Evolutionary conservation across 2,329 filamentous ascomycete genomes (phyloP), one percentile per base, ranked within the genome.

Genomic region (Gaeumannomyces tritici): DNA sequence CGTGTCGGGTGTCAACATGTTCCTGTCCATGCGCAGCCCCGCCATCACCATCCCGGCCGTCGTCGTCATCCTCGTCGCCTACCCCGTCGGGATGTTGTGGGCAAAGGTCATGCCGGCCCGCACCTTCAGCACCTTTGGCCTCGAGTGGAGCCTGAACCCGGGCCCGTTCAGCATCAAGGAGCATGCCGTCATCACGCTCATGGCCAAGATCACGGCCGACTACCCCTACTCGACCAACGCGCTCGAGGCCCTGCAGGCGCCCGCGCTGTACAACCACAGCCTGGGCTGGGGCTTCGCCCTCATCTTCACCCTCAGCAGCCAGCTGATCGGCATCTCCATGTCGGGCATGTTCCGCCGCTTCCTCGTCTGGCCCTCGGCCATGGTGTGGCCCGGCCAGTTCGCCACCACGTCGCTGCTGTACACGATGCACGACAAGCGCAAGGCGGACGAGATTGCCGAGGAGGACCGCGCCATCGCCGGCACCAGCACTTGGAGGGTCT

Each of bases 191-290:
- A 88, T 89, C 63, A 83, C 86, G 24, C 83, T 88, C 66, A 88
- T 88, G 84, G 87, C 89, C n/a, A 85, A 88, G 69, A 86, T 89
- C 8, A 86, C 87, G 5, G 89, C 90, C 66, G 86, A 77, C 60
- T 85, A 81, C 7, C 86, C 88, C 4, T 91, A 91, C 68, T 87
- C 88, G 0, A 91, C 88, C 1, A 89, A 91, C 66, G 86, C 90
- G 31, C 82, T 92, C 57, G 77, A 90, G 2, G 88, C 88, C 0
- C 88, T 90, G 73, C 75, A 84, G 26, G 80, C 87, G 18, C 91
- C 90, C 67, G 91, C 91, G 70, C 84, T 87, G 70, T 82, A 89
- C 67, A 76, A 86, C 63, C 89, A 89, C 68, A 87, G 87, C 26
- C 78, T 89, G 65, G 66, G 77, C 1, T 91, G 88, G 69, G 85